Evolutionary conservation across 805 yeast species (phyloP), one percentile per base, ranked within the genome.

Genomic region (Cyberlindnera veronae): DNA sequence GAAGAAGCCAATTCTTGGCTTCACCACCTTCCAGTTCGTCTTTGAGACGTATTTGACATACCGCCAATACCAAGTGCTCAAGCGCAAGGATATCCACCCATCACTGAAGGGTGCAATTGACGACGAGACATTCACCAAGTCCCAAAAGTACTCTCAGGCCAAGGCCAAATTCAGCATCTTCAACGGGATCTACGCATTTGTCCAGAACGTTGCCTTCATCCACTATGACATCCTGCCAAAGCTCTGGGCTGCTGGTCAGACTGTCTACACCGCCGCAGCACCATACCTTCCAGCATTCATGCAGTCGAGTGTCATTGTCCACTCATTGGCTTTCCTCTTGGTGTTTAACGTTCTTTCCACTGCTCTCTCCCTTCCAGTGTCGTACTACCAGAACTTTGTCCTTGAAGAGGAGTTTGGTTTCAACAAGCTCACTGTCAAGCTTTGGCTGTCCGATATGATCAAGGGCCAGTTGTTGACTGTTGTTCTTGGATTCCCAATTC

Each of bases 351-450:
- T 69, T 18, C 44, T 80, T 32, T 68, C 81, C 8, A 67, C 81
- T 3, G 36, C 87, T 3, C 43, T 79, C 22, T 69, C 76, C 3
- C 60, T 84, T 39, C 99, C 99, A 4, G 57, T 81, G 17, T 70
- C 80, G 9, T 80, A 84, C 60, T 90, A 89, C 64, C 68, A 75
- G 42, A 83, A 84, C 53, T 93, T 93, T 67, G 90, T 89, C 13
- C 71, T 93, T 51, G 99, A 93, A 65, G 96, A 91, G 61, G 78
- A 78, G 63, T 91, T 73, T 55, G 99, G 99, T 1, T 93, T 93
- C 68, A 93, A 93, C 68, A 93, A 93, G 64, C 72, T 77, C 51
- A 91, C 97, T 3, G 45, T 72, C 14, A 65, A 69, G 36, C 68
- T 88, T 36, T 93, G 95, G 85, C 40, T 85, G 19, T 58, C 75